These are phyloP conservation scores for Berkeleyomyces basicola DNA, from an alignment of 2,329 filamentous ascomycete genomes.

Conservation along the genomic window DNA sequence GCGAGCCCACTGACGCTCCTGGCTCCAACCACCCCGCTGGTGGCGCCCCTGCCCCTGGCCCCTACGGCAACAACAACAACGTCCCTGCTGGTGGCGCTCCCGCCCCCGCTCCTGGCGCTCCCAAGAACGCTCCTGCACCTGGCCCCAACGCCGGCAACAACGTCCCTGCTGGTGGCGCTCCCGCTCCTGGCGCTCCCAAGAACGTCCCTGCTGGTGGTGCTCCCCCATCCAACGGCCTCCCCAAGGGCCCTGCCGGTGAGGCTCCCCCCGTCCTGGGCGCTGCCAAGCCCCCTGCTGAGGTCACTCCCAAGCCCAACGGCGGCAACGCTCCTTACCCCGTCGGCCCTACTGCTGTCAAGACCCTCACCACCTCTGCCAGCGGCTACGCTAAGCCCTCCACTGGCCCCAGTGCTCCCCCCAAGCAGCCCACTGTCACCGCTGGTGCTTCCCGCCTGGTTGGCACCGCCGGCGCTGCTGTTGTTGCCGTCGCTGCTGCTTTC, in stretches of 20 bases:
- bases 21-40: neutral
- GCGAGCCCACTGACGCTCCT: neutral
- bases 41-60: neutral
- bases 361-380: neutral
- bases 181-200: neutral
- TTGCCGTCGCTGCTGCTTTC: conserved; percentile 12
- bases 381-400: conserved; percentile 1
- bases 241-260: neutral
- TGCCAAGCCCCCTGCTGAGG: neutral
- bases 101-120: neutral
- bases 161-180: neutral
- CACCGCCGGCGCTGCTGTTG: conserved; percentile 9
- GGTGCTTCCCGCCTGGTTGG: conserved; percentile 10
- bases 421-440: conserved; percentile 6
- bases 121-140: neutral
- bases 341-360: conserved; percentile 1
- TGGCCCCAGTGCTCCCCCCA: neutral
- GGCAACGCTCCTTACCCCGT: neutral
- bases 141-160: neutral
- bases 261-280: neutral
- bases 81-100: neutral
- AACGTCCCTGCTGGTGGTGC: neutral
- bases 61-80: neutral
- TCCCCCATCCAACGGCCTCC: neutral
- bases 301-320: neutral